phyloP scores from a whole-genome alignment of 345 rosid species.

The Gossypium mustelinum region DNA sequence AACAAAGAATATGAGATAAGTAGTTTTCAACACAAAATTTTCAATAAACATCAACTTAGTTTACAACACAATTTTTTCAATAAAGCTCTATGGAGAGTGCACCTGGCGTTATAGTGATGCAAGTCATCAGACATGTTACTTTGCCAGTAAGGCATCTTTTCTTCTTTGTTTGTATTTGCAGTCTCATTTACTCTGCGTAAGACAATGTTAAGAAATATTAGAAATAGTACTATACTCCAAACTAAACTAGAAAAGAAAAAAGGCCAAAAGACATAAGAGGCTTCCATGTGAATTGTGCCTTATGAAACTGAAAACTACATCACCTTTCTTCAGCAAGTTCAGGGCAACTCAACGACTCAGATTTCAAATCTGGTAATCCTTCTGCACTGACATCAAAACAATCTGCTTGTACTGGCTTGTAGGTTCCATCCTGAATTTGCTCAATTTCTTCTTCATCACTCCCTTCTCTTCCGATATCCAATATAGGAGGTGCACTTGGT shows the following conservation, averaged over 20 bases:
- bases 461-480: constrained; percentile 48
- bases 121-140: constrained; percentile 41
- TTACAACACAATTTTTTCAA: not conserved
- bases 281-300: not conserved
- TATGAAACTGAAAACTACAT: not conserved
- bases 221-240: not conserved
- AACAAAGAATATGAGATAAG: constrained; percentile 7
- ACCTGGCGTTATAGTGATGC: constrained; percentile 59
- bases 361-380: constrained; percentile 24
- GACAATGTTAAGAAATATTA: constrained; percentile 20
- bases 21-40: not conserved
- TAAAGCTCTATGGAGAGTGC: constrained; percentile 5
- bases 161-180: constrained; percentile 30
- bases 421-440: constrained; percentile 26
- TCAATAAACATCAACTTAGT: not conserved
- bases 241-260: not conserved
- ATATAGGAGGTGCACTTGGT: constrained; percentile 90
- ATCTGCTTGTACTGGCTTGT: constrained; percentile 28
- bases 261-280: not conserved
- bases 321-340: constrained; percentile 60
- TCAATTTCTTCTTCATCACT: constrained; percentile 36
- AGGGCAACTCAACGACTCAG: constrained; percentile 23
- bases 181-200: constrained; percentile 36
- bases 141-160: constrained; percentile 47
- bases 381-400: constrained; percentile 24